Base-by-base conservation (phyloP, 2,329 filamentous ascomycete species). In the Paecilomyces sp. region DNA sequence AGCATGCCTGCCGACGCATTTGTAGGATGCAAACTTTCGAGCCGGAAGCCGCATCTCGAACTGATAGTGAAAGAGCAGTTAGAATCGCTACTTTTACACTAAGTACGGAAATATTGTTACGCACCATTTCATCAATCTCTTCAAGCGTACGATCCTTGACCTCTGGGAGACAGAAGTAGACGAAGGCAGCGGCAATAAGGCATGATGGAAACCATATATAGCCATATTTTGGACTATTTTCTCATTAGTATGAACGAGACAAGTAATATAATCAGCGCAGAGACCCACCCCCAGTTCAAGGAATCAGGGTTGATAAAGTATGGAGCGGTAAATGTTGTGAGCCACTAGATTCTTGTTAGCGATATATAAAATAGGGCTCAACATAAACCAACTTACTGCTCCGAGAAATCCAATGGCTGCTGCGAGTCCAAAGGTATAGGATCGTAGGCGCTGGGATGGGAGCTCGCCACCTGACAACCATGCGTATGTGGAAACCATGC, bases 391-490 rank as follows among this genome's bases (percentile, higher is more conserved):
- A 56, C 67, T 67, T 57, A 72, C 70, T 13, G 82, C 82, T 1
- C 80, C 79, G 9, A 84, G 72, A 68, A 85, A 85, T 0, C 80
- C 82, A 24, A 82, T 70, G 3, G 81, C 79, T 0, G 82, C 79
- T 0, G 83, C 82, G 1, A 82, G 67, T 47, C 83, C 83, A 58
- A 85, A 85, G 0, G 83, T 85, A 63, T 85, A 81, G 0, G 78
- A 81, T 12, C 83, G 79, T 7, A 85, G 75, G 3, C 82, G 76
- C 65, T 85, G 83, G 0, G 82, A 83, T 0, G 83, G 82, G 8
- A 85, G 74, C 65, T 86, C 83, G 51, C 83, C 83, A 9, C 81
- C 82, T 0, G 79, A 80, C 0, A 85, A 73, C 82, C 83, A 85
- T 0, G 83, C 81, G 64, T 85, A 85, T 0, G 80, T 80, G 1